phyloP scores from a whole-genome alignment of 768 basidiomycete genomes.

The Boletus vermiculosoides region DNA sequence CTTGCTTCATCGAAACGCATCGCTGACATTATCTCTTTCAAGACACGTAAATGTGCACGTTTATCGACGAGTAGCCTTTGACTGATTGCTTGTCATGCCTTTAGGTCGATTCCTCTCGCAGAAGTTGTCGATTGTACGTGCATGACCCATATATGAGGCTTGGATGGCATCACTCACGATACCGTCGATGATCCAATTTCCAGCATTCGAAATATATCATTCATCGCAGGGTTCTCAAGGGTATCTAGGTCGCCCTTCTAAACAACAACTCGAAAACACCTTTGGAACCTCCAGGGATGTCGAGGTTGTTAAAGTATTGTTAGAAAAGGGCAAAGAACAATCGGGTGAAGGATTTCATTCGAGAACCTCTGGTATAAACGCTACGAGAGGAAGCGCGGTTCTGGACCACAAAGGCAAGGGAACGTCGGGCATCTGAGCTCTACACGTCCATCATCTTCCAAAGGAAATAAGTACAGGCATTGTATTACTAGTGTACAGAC shows the following conservation, averaged over 20 bases:
- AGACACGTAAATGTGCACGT: constrained; percentile 61
- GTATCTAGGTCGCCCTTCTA: constrained; percentile 68
- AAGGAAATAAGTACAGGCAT: not conserved
- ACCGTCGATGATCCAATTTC: not conserved
- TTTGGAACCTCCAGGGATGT: constrained; percentile 66
- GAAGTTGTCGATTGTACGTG: constrained; percentile 79
- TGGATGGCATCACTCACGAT: not conserved
- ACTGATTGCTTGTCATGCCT: constrained; percentile 8
- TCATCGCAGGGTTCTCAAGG: constrained; percentile 78
- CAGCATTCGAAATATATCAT: constrained; percentile 71
- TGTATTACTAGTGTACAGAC: constrained; percentile 21
- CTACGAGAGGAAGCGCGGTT: constrained; percentile 34
- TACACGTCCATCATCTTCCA: not conserved
- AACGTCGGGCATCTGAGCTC: constrained; percentile 34
- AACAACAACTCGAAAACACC: constrained; percentile 75
- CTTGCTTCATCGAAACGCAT: constrained; percentile 6
- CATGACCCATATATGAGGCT: not conserved
- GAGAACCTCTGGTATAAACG: constrained; percentile 12
- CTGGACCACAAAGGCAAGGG: constrained; percentile 44
- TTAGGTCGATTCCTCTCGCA: constrained; percentile 66
- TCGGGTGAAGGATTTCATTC: constrained; percentile 45
- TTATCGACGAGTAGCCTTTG: constrained; percentile 2
- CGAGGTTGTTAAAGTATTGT: constrained; percentile 58
- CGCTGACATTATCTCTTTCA: constrained; percentile 15
- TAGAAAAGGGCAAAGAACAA: constrained; percentile 64